Base-by-base conservation (phyloP, 73 alveolate species). In the Tetrahymena elliotti region DNA sequence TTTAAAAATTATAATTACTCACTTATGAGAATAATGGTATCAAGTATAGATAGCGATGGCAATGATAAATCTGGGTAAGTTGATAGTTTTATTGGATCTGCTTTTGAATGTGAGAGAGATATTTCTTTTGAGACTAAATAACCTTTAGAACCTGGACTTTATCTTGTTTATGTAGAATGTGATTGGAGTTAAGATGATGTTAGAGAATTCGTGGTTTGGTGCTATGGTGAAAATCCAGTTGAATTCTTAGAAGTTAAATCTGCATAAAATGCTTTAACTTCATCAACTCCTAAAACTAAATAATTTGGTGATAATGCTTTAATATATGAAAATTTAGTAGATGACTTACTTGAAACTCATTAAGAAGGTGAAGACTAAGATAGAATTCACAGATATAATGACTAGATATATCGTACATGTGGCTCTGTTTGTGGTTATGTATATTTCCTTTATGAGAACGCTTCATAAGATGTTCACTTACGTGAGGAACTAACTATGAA, bases 41-140 rank as follows among this genome's bases (percentile, higher is more conserved):
- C 94, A 15, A 34, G 38, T 37, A 36, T 97, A 16, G 98, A 97
- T 33, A 53, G 83, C 1, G 93, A 93, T 54, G 83, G 96, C 4
- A 95, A 96, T 27, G 97, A 96, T 31, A 68, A 16, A 31, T 11
- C 88, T 18, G 88, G 38, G 16, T 6, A 27, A 33, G 96, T 93
- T 68, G 88, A 97, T 34, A 98, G 95, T 84, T 98, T 98, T 95
- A 94, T 96, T 22, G 98, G 96, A 38, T 98, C 98, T 27, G 97
- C 96, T 82, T 96, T 97, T 97, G 99, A 98, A 20, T 96, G 93
- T 83, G 99, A 98, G 52, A 96, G 99, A 84, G 99, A 98, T 93
- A 95, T 98, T 93, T 98, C 98, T 95, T 95, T 96, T 33, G 98
- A 97, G 53, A 96, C 95, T 83, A 53, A 6, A 7, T 35, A 68